These are phyloP conservation scores for Aureobasidium mangrovei DNA, from an alignment of 2,329 filamentous ascomycete genomes.

Conservation along the genomic window DNA sequence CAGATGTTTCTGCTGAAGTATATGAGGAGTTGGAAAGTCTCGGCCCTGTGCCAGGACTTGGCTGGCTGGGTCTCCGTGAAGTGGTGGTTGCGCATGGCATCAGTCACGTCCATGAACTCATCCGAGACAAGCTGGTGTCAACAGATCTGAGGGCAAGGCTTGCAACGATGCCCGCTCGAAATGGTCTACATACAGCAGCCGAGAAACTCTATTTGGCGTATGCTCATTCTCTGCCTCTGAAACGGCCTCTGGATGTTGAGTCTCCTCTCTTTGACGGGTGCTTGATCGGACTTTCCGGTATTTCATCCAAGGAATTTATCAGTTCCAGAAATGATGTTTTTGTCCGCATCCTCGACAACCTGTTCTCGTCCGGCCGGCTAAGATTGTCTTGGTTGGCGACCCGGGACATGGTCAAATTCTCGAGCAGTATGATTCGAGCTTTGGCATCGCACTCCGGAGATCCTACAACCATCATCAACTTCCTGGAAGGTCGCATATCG, in stretches of 20 bases:
- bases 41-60: constrained; percentile 26
- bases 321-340: background rate
- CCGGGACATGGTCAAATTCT: constrained; percentile 27
- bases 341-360: constrained; percentile 18
- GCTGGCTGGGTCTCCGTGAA: constrained; percentile 33
- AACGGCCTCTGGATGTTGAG: constrained; percentile 1
- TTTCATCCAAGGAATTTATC: background rate
- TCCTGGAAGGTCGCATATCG: background rate
- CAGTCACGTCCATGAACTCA: constrained; percentile 29
- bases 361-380: constrained; percentile 28
- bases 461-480: background rate
- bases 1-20: constrained; percentile 30
- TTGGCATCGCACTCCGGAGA: constrained; percentile 14
- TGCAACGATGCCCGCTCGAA: constrained; percentile 1
- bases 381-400: constrained; percentile 33
- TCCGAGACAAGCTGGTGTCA: constrained; percentile 27
- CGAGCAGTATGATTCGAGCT: constrained; percentile 27
- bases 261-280: constrained; percentile 9
- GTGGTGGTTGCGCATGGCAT: constrained; percentile 35
- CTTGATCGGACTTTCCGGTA: background rate
- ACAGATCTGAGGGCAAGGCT: background rate
- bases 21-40: constrained; percentile 34
- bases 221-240: constrained; percentile 3
- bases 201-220: background rate
- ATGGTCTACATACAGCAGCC: background rate